Base-by-base conservation (phyloP, 2,329 filamentous ascomycete genomes). In the Allantophomopsis lycopodina region DNA sequence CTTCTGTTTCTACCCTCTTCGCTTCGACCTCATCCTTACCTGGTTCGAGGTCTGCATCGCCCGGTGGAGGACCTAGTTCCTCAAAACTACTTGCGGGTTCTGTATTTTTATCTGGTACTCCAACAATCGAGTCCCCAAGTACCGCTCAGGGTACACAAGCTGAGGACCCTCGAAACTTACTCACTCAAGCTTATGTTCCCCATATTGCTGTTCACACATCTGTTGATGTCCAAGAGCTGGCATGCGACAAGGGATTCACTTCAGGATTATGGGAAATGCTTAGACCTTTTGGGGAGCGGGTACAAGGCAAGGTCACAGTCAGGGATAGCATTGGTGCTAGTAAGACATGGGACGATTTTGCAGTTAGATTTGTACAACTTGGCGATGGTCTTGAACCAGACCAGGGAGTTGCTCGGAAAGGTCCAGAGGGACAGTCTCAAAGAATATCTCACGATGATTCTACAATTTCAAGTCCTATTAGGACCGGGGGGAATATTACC, bases 141-240 rank as follows among this genome's bases (percentile, higher is more conserved):
- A 37, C 44, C 18, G 34, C 17, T 42, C 47, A 16, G 33, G 40
- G 39, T 50, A 52, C 11, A 14, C 37, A 43, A 33, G 42, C 46
- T 33, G 51, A 53, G 30, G 72, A 78, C 42, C 73, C 74, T 23
- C 58, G 76, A 16, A 71, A 69, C 46, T 64, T 94, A 37, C 79
- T 96, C 34, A 67, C 93, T 40, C 79, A 80, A 43, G 81, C 87
- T 2, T 94, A 94, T 56, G 84, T 89, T 12, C 93, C 91, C 1
- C 83, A 91, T 46, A 76, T 98, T 35, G 84, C 83, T 6, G 75
- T 98, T 20, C 81, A 88, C 49, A 76, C 86, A n/a, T 94, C 89
- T 12, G 65, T 73, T 13, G 89, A 96, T 55, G 91, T 86, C 1
- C 83, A 95, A 54, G 72, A 79, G 42, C 62, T 98, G 42, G 71